phyloP scores from a whole-genome alignment of 495 filamentous ascomycete species.

The Hypomontagnella monticulosa region DNA sequence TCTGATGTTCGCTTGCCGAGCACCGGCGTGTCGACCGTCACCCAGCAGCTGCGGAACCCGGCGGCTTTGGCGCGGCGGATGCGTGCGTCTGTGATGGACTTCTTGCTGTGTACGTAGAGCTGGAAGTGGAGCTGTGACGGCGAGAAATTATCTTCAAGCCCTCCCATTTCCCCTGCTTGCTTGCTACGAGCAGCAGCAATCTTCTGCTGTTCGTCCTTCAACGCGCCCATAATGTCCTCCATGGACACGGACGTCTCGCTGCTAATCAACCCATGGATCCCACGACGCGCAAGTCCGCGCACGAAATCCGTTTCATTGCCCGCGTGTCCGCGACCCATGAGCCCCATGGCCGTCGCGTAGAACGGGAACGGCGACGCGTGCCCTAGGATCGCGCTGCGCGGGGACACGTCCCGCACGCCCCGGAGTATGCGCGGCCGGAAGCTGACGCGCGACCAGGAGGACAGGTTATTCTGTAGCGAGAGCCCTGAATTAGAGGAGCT shows the following conservation, averaged over 20 bases:
- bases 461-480: conserved; percentile 87
- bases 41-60: conserved; percentile 65
- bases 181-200: conserved; percentile 36
- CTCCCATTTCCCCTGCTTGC: conserved; percentile 42
- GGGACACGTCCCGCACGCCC: conserved; percentile 77
- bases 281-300: conserved; percentile 44
- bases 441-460: conserved; percentile 85
- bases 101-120: conserved; percentile 72
- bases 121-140: conserved; percentile 61
- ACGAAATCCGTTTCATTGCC: conserved; percentile 81
- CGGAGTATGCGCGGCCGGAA: conserved; percentile 81
- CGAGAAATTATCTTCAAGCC: conserved; percentile 56
- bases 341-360: conserved; percentile 82
- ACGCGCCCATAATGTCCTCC: conserved; percentile 52
- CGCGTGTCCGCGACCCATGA: conserved; percentile 69
- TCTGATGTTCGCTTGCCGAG: conserved; percentile 66
- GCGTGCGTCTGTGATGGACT: conserved; percentile 67
- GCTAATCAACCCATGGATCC: conserved; percentile 49
- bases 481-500: conserved; percentile 76
- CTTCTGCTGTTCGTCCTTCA: conserved; percentile 35
- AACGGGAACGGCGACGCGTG: conserved; percentile 76
- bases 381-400: conserved; percentile 78
- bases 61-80: conserved; percentile 69
- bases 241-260: conserved; percentile 54
- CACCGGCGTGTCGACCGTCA: conserved; percentile 71